Evolutionary conservation across 1,284 basidiomycete species (phyloP), one percentile per base, ranked within the genome.

Genomic region (Phaffia rhodozyma): DNA sequence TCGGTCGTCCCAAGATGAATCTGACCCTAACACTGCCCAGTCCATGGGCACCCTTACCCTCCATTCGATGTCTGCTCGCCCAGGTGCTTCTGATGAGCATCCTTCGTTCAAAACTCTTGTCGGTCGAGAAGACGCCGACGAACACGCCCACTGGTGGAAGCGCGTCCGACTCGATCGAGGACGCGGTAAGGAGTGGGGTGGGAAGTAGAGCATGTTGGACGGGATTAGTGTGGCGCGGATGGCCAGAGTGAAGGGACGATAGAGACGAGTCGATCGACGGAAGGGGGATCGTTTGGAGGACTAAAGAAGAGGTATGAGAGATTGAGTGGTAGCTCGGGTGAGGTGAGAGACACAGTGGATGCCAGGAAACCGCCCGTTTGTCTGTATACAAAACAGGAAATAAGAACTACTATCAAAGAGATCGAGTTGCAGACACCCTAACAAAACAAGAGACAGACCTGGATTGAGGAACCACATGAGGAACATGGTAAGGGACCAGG

Each of bases 331-430:
- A 70, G 18, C 70, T 68, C 0, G 75, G 74, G 49, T 73, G 69
- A 50, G 70, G 84, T 81, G 67, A 84, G 77, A 60, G 86, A 82
- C 94, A 97, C 74, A 94, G 94, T 30, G 86, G 84, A 68, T 91
- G 84, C 91, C 92, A 98, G 53, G 93, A 92, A 34, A 94, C 77
- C 20, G 91, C 86, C 63, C 88, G 86, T 75, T 97, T 97, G 80
- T 98, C 94, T 55, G 92, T 91, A 73, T n/a, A n/a, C 2, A 13
- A 23, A 25, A 21, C 1, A 32, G 20, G 29, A 38, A 38, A 9
- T 30, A 5, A 9, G 7, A 23, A 16, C 11, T 43, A 21, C 6
- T 34, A 5, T 30, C 32, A 34, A 18, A 55, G 43, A 27, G 32
- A 34, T 9, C 32, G 32, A 34, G 32, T 34, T 34, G 32, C 9